Base-by-base conservation (phyloP, 805 yeast species). In the Sugiyamaella lignohabitans region DNA sequence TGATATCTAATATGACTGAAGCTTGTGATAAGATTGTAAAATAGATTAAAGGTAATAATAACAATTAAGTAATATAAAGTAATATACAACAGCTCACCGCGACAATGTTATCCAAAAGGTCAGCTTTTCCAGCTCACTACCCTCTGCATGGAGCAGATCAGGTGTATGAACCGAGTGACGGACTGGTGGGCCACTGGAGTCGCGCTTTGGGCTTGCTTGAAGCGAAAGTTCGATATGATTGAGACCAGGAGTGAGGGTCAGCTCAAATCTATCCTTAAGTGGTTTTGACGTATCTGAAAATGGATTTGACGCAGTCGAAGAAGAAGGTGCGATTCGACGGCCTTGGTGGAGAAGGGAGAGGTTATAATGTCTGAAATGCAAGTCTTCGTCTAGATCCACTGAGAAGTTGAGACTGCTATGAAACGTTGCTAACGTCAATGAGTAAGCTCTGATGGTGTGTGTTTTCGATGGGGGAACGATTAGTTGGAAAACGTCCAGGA, bases 381-480 rank as follows among this genome's bases (percentile, higher is more conserved):
- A 66, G 24, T 64, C 56, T 42, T 69, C 71, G 52, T 73, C 69
- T 43, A 80, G 62, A 22, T 68, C 62, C 3, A 74, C 72, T 19
- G 68, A 57, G 3, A 78, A 59, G 3, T 73, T 65, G 40, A 78
- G 59, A 1, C 79, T 70, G 29, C 72, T 71, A 35, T 76, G 73
- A 38, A 66, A 64, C 10, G 69, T 61, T 10, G 82, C 80, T 44
- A 80, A 60, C 14, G 69, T 67, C 20, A 78, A 51, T 4, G 79
- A 54, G 54, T 67, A 74, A 8, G 72, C 66, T 16, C 66, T 58
- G 1, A 68, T 61, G 18, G 64, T 65, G 45, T 54, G 60, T 38
- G 60, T 64, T 24, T 64, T 53, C 14, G 78, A 50, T 3, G 59
- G 70, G 18, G 64, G 64, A 36, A 71, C 55, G 21, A 52, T 55